Percentiles rank a stretch among this genome's conserved stretches.
Evolutionary conservation across 139 green algal species (phyloP).

Genomic region (Marvania coccoides): DNA sequence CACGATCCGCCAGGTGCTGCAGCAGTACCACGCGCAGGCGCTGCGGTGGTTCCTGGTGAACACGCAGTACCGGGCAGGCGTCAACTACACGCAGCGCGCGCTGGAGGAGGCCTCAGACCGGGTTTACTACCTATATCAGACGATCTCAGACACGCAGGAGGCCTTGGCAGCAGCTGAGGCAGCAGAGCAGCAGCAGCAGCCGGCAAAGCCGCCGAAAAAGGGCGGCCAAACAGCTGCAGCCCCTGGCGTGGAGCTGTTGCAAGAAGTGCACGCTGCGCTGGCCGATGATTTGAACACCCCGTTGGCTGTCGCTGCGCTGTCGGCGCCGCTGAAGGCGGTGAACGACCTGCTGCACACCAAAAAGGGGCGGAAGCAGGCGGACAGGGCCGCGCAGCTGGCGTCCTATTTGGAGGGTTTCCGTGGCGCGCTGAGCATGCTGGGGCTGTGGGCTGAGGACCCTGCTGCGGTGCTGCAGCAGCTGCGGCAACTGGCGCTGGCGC

Average conservation of each 20-base stretch:
- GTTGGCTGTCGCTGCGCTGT: conserved; percentile 57
- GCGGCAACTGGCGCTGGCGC: conserved; percentile 51
- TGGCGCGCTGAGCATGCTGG: conserved; percentile 33
- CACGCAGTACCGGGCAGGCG: conserved; percentile 85
- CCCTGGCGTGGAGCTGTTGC: neutral
- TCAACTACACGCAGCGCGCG: conserved; percentile 83
- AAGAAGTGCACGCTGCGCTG: conserved; percentile 38
- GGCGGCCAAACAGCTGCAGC: neutral
- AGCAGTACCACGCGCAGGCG: conserved; percentile 72
- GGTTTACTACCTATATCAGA: conserved; percentile 88
- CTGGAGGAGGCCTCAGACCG: conserved; percentile 81
- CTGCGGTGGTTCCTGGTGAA: conserved; percentile 89
- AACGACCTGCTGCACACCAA: conserved; percentile 74
- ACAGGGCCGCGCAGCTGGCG: conserved; percentile 28
- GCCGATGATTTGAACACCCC: conserved; percentile 90
- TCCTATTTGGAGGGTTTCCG: conserved; percentile 12
- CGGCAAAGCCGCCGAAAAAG: neutral
- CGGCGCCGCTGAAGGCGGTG: conserved; percentile 66
- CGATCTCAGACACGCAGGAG: conserved; percentile 46
- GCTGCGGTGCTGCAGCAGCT: conserved; percentile 36
- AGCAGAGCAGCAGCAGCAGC: neutral
- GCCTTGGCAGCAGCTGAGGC: conserved; percentile 13
- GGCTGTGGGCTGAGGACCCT: conserved; percentile 11
- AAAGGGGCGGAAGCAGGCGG: conserved; percentile 43
- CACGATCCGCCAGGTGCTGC: conserved; percentile 85